Evolutionary conservation across 257 asterid genomes (phyloP), one percentile per base, ranked within the genome.

Genomic region (Capsicum baccatum): DNA sequence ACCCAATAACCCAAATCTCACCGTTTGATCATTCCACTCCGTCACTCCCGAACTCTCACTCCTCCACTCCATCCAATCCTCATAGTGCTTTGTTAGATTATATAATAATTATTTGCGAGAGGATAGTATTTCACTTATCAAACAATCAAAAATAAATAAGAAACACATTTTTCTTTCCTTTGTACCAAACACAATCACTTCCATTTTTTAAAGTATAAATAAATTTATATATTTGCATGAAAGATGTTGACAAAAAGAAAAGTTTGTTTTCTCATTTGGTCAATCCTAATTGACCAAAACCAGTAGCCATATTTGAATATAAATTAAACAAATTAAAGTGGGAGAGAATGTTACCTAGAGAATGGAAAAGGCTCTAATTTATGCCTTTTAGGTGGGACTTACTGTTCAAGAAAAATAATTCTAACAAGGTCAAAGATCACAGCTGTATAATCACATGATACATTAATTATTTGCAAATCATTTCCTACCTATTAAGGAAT

Each of bases 291-390:
- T 74, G 81, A 74, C 81, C 81, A 50, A 50, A 66, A 50, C 10
- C 16, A 52, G 81, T 76, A 21, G 81, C 63, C 63, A 52, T 52
- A 8, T 76, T 76, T 76, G 81, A 76, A 48, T 47, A 19, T 73
- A 19, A 50, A 74, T 67, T 35, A 67, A 15, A 21, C 81, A 74
- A 26, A 26, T 26, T 26, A 26, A 63, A 74, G 37, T 4, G 62
- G 47, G 81, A 21, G n/a, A 50, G 81, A 74, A 74, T 74, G 81
- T 50, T 74, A 74, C 81, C 81, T 74, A 74, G 80, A 74, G 80
- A 74, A 50, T 48, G 60, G 47, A 74, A 73, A 68, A 74, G 50
- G 8, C 14, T 74, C 21, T 74, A 74, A 50, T 74, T 50, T 50
- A 74, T n/a, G 19, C 42, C 80, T 48, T 74, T 74, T 74, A 74